Percentiles rank a stretch among this genome's conserved stretches.
These are phyloP conservation scores for Fraxinus velutina DNA, from an alignment of 305 asterid genomes.

Conservation along the genomic window DNA sequence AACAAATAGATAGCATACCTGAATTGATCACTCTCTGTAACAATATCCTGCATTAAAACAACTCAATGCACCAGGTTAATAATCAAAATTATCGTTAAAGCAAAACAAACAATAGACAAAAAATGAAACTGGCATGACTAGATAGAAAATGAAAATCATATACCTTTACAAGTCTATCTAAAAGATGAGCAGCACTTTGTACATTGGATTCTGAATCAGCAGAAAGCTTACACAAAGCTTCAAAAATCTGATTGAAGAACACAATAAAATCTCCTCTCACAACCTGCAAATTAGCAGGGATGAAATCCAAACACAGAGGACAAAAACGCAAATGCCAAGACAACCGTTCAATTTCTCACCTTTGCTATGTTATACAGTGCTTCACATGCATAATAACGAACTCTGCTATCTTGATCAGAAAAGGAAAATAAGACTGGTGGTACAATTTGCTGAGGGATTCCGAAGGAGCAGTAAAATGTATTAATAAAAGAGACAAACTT, in stretches of 20 bases:
- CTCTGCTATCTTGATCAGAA: constrained; percentile 94
- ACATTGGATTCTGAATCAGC: constrained; percentile 96
- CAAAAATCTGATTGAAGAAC: constrained; percentile 93
- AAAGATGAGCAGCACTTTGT: constrained; percentile 99
- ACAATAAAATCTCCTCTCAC: constrained; percentile 97
- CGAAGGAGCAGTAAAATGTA: constrained; percentile 25
- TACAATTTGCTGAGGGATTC: constrained; percentile 72
- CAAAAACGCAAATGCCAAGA: constrained; percentile 2
- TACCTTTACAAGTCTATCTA: constrained; percentile 98
- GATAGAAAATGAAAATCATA: background rate
- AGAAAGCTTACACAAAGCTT: constrained; percentile 88
- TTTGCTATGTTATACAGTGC: constrained; percentile 97
- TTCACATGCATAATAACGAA: constrained; percentile 98
- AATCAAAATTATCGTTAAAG: background rate
- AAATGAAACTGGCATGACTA: background rate
- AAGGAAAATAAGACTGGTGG: constrained; percentile 91
- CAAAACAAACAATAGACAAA: background rate
- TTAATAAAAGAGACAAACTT: constrained; percentile 13
- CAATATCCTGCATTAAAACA: constrained; percentile 75
- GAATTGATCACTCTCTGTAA: constrained; percentile 98
- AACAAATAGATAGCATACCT: constrained; percentile 48
- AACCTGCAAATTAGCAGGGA: constrained; percentile 55
- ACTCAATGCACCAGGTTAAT: constrained; percentile 18
- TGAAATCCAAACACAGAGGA: constrained; percentile 24
- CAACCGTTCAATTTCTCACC: constrained; percentile 40